Conservation (phyloP, 305 asterid genomes). For the Fraxinus floribunda region DNA sequence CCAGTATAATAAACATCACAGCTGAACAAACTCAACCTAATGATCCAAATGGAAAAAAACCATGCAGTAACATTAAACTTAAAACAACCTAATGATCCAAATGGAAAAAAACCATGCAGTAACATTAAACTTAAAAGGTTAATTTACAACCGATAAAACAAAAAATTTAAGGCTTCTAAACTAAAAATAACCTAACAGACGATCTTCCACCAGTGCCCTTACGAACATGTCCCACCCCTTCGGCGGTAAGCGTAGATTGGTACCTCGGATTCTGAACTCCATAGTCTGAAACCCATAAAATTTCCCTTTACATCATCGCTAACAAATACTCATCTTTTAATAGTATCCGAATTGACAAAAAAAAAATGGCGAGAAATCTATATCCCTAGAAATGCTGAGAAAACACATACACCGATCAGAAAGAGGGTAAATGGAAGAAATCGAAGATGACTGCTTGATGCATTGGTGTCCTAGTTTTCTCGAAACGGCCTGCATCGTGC, state of each 20-base stretch:
- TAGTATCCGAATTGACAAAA: neutral
- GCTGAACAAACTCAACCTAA: neutral
- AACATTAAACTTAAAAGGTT: neutral
- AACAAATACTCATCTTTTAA: neutral
- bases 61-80: neutral
- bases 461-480: constrained; percentile 55
- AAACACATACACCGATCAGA: constrained; percentile 52
- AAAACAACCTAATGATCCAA: neutral
- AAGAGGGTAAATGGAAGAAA: constrained; percentile 39
- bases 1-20: neutral
- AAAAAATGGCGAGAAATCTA: neutral
- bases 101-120: neutral
- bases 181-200: constrained; percentile 69
- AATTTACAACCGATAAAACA: neutral
- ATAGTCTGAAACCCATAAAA: constrained; percentile 46
- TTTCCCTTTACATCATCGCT: constrained; percentile 3
- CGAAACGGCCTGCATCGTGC: constrained; percentile 64
- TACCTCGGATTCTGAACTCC: constrained; percentile 47
- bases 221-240: constrained; percentile 82
- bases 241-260: constrained; percentile 69
- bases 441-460: constrained; percentile 38
- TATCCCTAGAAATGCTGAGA: constrained; percentile 31
- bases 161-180: constrained; percentile 23
- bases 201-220: constrained; percentile 99
- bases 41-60: neutral